Percentiles rank a stretch among this genome's conserved stretches.
phyloP scores from a whole-genome alignment of 345 rosid species.

The Hirschfeldia incana region DNA sequence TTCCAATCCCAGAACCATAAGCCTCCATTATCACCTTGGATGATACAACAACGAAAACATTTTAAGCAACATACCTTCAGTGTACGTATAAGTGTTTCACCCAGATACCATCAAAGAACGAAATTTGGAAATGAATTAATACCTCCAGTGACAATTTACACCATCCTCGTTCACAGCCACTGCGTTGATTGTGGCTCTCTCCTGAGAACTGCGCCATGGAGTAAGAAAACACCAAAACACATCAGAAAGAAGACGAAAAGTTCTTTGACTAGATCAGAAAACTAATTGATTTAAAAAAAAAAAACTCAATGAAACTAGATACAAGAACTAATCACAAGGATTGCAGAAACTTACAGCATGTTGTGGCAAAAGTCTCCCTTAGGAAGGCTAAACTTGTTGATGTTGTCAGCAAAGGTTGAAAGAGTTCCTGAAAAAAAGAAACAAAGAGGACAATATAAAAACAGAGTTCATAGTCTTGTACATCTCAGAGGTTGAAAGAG shows the following conservation, averaged over 20 bases:
- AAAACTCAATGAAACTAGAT: background rate
- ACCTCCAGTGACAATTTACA: slow-evolving; percentile 96
- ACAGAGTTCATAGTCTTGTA: background rate
- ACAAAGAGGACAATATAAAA: slow-evolving; percentile 6
- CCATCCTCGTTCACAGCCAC: slow-evolving; percentile 96
- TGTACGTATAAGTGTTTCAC: background rate
- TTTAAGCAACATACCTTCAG: background rate
- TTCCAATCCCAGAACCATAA: slow-evolving; percentile 98
- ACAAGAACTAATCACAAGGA: slow-evolving; percentile 5
- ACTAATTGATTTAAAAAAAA: background rate
- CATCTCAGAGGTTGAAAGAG: slow-evolving; percentile 15
- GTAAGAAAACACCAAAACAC: background rate
- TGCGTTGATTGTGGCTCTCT: slow-evolving; percentile 86
- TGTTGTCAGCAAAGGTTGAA: slow-evolving; percentile 92
- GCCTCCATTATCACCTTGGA: slow-evolving; percentile 84
- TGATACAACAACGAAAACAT: background rate
- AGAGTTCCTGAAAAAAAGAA: slow-evolving; percentile 50
- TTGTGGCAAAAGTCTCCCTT: slow-evolving; percentile 83
- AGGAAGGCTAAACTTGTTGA: slow-evolving; percentile 84
- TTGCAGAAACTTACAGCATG: slow-evolving; percentile 75
- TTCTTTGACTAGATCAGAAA: background rate
- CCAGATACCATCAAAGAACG: background rate
- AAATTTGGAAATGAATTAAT: slow-evolving; percentile 1
- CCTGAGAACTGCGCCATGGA: slow-evolving; percentile 71
- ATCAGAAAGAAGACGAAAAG: background rate